Conservation (phyloP, 2,329 filamentous ascomycete species). For the Bipolaris cookei region DNA sequence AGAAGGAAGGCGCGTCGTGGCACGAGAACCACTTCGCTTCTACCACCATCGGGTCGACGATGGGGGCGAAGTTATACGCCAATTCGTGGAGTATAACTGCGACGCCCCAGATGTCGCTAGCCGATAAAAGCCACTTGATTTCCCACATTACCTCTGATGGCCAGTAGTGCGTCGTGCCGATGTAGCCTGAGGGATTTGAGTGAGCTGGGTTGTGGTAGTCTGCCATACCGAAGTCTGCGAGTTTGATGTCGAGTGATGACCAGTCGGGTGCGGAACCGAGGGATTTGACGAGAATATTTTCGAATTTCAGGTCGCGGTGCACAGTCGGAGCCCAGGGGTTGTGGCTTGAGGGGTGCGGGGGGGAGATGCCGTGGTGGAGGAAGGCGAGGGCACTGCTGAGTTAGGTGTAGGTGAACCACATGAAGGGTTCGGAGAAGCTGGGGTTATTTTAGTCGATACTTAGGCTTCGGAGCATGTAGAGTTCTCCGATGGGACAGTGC, state of each 20-base stretch:
- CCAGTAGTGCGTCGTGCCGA: conserved; percentile 26
- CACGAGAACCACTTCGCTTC: conserved; percentile 1
- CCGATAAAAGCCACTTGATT: conserved; percentile 11
- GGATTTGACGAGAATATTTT: conserved; percentile 76
- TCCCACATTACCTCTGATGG: conserved; percentile 33
- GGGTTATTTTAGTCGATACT: background rate
- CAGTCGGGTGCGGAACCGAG: conserved; percentile 17
- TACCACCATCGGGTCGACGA: conserved; percentile 13
- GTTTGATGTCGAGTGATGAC: conserved; percentile 60
- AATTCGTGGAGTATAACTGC: conserved; percentile 35
- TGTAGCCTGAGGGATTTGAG: background rate
- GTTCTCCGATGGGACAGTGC: conserved; percentile 22
- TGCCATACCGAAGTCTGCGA: conserved; percentile 71
- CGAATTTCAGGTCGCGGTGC: conserved; percentile 92
- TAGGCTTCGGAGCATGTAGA: conserved; percentile 10
- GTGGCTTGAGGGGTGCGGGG: background rate
- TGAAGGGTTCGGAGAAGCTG: conserved; percentile 17
- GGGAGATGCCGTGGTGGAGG: conserved; percentile 29
- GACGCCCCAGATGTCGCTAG: conserved; percentile 36
- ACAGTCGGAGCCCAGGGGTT: conserved; percentile 82
- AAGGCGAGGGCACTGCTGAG: conserved; percentile 24
- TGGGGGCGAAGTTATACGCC: conserved; percentile 24
- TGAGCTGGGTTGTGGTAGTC: conserved; percentile 59
- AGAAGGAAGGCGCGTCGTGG: background rate
- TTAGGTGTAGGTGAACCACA: conserved; percentile 28